Conservation (phyloP, 2,329 filamentous ascomycete genomes). For the Fusarium drepaniforme region DNA sequence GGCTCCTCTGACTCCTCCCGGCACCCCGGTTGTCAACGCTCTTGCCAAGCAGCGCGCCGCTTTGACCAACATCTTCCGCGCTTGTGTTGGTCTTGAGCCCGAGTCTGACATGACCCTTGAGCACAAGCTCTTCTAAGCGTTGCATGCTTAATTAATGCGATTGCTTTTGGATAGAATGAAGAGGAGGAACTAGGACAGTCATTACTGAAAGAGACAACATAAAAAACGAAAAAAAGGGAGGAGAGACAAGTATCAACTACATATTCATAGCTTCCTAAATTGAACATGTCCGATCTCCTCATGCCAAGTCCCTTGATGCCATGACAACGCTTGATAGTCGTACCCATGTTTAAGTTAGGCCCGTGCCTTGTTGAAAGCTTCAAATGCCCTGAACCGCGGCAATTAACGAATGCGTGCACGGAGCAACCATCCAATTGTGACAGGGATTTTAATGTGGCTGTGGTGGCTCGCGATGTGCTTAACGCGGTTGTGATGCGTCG, state of each 20-base stretch:
- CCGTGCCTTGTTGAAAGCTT: background rate
- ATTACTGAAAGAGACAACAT: conserved; percentile 24
- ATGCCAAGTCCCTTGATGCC: background rate
- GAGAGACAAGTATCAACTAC: conserved; percentile 32
- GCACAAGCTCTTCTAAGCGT: conserved; percentile 88
- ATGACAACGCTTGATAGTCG: background rate
- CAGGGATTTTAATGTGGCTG: conserved; percentile 17
- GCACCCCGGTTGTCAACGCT: conserved; percentile 95
- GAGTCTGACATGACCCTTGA: conserved; percentile 99
- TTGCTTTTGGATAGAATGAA: conserved; percentile 3
- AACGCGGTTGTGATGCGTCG: conserved; percentile 42
- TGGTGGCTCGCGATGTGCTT: conserved; percentile 8
- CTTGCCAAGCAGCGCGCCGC: conserved; percentile 96
- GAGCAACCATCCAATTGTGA: background rate
- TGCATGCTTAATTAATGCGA: background rate
- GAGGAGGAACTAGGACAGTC: conserved; percentile 23
- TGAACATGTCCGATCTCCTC: conserved; percentile 40
- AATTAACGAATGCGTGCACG: background rate
- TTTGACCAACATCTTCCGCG: conserved; percentile 98
- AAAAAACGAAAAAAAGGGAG: conserved; percentile 23
- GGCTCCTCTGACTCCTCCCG: conserved; percentile 93
- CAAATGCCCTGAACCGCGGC: background rate
- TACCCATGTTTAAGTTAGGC: background rate
- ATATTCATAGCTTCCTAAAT: conserved; percentile 39
- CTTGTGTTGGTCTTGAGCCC: conserved; percentile 94